Base-by-base conservation (phyloP, 2,329 filamentous ascomycete species). In the Aspergillus novoparasiticus region DNA sequence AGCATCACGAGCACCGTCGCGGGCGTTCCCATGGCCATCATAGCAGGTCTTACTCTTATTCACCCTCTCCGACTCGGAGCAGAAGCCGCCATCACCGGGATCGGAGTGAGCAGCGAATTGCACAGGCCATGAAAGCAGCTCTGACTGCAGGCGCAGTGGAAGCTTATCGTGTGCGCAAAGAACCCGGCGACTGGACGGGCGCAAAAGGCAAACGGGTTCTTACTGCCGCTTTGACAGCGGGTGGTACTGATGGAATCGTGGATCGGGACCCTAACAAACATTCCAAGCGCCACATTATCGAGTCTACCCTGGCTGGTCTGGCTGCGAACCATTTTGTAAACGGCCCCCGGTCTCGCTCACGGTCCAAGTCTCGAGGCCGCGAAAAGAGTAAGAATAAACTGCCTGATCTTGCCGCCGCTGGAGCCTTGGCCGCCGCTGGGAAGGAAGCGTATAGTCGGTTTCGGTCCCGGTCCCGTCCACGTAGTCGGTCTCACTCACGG, bases 161-260 rank as follows among this genome's bases (percentile, higher is more conserved):
- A 78, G 94, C 94, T 48, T 96, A 96, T 84, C 90, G 92, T 65
- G 89, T 93, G 61, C 89, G 94, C 75, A 96, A 94, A 72, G 91
- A 95, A 66, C 91, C 93, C 2, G 94, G 94, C 60, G 87, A 90
- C 50, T 97, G 94, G 93, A 90, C 89, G 67, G 94, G 94, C 43
- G 90, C 92, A 66, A 97, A 97, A 80, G 92, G 93, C 68, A 95
- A 93, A 82, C 92, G 94, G 58, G 87, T 98, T 64, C 86, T 96
- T 56, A 97, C 94, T 26, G 94, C 93, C 55, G 94, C 94, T 41
- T 78, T 89, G 30, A 90, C 92, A 79, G 93, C 94, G 64, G 94
- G 92, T 69, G 91, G 93, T 62, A 90, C 97, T 65, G 93, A 97
- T 76, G 88, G 89, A 10, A 85, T 93, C 48, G 83, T 90, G 61